phyloP scores from a whole-genome alignment of 164 flowering plant genomes.

The Annona cherimola region DNA sequence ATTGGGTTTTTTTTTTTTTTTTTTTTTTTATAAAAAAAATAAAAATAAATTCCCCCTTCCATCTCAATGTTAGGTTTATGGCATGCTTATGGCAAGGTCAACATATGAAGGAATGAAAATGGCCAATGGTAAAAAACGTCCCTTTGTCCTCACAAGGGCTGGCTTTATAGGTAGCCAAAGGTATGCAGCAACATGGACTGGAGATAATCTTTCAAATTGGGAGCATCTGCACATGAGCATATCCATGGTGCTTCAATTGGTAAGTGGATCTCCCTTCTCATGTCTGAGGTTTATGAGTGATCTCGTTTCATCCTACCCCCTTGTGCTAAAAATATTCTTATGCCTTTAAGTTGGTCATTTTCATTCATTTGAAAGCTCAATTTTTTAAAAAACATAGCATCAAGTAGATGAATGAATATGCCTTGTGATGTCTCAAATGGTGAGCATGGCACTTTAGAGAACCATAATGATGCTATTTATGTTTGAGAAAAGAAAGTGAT shows the following conservation, averaged over 20 bases:
- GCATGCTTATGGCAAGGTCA: constrained; percentile 94
- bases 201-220: constrained; percentile 91
- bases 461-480: too few relatives aligned
- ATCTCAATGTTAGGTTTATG: constrained; percentile 62
- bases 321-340: too few relatives aligned
- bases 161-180: constrained; percentile 89
- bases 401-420: too few relatives aligned
- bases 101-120: constrained; percentile 86
- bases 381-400: too few relatives aligned
- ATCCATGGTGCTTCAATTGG: constrained; percentile 91
- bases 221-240: constrained; percentile 93
- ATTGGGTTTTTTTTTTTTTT: too few relatives aligned
- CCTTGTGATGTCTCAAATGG: too few relatives aligned
- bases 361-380: too few relatives aligned
- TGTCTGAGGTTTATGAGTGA: neutral
- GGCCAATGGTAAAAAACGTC: constrained; percentile 63
- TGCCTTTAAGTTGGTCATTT: too few relatives aligned
- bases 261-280: constrained; percentile 31
- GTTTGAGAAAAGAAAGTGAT: too few relatives aligned
- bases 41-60: neutral
- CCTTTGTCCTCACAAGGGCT: constrained; percentile 95
- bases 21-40: too few relatives aligned
- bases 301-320: neutral
- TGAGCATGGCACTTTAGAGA: too few relatives aligned
- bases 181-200: constrained; percentile 99